These are phyloP conservation scores for Kregervanrija pseudodelftensis DNA, from an alignment of 805 yeast genomes.

Conservation along the genomic window DNA sequence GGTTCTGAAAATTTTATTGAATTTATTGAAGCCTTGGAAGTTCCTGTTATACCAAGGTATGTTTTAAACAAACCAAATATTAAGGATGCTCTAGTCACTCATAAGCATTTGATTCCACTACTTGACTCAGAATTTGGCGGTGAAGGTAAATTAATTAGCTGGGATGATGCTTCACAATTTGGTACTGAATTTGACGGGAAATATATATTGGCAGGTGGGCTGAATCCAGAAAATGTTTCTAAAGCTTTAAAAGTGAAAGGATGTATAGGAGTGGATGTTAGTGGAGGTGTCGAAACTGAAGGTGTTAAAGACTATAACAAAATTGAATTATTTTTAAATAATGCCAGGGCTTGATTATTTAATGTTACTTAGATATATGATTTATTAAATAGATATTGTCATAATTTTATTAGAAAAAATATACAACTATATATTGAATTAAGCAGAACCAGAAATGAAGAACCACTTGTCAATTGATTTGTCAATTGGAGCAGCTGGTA, in stretches of 20 bases:
- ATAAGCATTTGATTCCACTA: conserved; percentile 48
- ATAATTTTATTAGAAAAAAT: not conserved
- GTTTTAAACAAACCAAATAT: conserved; percentile 47
- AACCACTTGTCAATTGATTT: conserved; percentile 97
- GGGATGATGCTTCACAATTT: conserved; percentile 47
- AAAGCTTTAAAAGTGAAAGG: conserved; percentile 47
- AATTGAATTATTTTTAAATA: conserved; percentile 48
- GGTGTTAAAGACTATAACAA: conserved; percentile 68
- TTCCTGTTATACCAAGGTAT: conserved; percentile 70
- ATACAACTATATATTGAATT: conserved; percentile 4
- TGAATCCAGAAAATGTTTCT: conserved; percentile 65
- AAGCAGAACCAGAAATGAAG: conserved; percentile 78
- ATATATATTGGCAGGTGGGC: conserved; percentile 84
- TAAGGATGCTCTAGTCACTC: conserved; percentile 16
- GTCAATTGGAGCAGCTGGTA: conserved; percentile 91
- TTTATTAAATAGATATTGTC: not conserved
- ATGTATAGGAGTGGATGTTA: conserved; percentile 86
- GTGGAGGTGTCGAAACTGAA: conserved; percentile 86
- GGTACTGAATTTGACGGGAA: conserved; percentile 23
- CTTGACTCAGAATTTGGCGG: conserved; percentile 91
- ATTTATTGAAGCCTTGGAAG: conserved; percentile 29
- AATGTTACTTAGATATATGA: not conserved
- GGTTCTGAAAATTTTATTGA: conserved; percentile 59
- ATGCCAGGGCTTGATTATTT: conserved; percentile 31
- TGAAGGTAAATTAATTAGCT: conserved; percentile 74